These are phyloP conservation scores for Pseudohyphozyma bogoriensis DNA, from an alignment of 768 basidiomycete genomes.

Conservation along the genomic window DNA sequence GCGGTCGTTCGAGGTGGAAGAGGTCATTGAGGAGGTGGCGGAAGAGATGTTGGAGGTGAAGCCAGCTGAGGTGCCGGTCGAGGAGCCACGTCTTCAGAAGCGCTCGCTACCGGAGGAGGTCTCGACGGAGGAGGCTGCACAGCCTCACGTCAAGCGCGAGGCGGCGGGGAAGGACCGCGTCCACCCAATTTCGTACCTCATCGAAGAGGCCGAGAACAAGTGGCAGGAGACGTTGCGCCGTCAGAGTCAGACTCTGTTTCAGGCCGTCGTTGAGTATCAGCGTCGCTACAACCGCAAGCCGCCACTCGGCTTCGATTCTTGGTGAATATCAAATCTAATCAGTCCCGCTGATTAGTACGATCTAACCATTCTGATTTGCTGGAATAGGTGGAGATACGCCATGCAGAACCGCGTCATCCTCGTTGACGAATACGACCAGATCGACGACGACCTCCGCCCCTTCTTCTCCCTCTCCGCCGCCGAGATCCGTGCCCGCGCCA, in stretches of 20 bases:
- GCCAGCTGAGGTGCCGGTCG: too few species aligned
- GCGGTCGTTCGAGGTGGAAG: background rate
- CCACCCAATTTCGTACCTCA: constrained; percentile 46
- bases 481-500: constrained; percentile 15
- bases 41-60: too few species aligned
- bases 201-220: constrained; percentile 36
- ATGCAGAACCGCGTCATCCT: constrained; percentile 61
- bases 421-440: constrained; percentile 37
- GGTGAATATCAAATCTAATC: too few species aligned
- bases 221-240: constrained; percentile 50
- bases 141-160: too few species aligned
- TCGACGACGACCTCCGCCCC: constrained; percentile 27
- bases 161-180: background rate
- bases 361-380: background rate
- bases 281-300: constrained; percentile 65
- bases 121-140: too few species aligned
- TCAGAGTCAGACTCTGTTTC: constrained; percentile 67
- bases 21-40: too few species aligned
- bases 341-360: too few species aligned
- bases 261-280: constrained; percentile 73
- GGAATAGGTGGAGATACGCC: constrained; percentile 52
- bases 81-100: too few species aligned
- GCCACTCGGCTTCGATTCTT: constrained; percentile 80
- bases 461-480: constrained; percentile 25
- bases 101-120: too few species aligned